Conservation (phyloP, 202 grass and related monocot genomes). For the Musa balbisiana region DNA sequence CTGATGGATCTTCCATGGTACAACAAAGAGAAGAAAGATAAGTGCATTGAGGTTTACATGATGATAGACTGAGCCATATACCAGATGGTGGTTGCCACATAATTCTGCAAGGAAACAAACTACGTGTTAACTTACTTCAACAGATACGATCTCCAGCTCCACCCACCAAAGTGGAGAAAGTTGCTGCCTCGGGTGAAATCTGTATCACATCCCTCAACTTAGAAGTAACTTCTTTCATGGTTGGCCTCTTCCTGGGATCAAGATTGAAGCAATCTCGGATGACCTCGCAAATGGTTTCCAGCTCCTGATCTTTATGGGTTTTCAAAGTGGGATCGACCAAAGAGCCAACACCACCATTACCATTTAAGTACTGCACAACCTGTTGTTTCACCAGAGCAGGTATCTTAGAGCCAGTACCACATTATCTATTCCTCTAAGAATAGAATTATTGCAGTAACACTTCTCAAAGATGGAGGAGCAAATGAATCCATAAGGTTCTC, state of each 20-base stretch:
- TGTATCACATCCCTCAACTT: constrained; percentile 46
- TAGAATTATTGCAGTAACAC: background rate
- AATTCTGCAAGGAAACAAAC: background rate
- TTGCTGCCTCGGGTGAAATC: constrained; percentile 81
- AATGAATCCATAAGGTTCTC: background rate
- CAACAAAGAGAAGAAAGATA: background rate
- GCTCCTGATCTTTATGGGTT: constrained; percentile 60
- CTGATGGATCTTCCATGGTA: background rate
- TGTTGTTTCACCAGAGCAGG: constrained; percentile 24
- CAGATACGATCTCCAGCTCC: constrained; percentile 96
- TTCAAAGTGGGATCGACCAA: constrained; percentile 77
- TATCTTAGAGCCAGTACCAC: constrained; percentile 2
- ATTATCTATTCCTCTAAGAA: constrained; percentile 18
- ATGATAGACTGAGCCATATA: background rate
- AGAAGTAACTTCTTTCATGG: constrained; percentile 54
- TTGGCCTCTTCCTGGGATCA: constrained; percentile 62
- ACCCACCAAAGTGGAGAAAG: constrained; percentile 98
- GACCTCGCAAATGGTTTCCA: constrained; percentile 64
- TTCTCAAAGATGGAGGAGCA: too few species aligned
- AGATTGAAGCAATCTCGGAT: constrained; percentile 55
- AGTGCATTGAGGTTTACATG: background rate
- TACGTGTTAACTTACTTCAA: constrained; percentile 60
- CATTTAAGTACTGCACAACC: constrained; percentile 66
- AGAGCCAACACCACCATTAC: constrained; percentile 37
- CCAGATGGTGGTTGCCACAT: background rate